Percentiles rank a stretch among this genome's conserved stretches.
Conservation (phyloP, 371 early-diverging fungal genomes). For the Batrachochytrium dendrobatidis region DNA sequence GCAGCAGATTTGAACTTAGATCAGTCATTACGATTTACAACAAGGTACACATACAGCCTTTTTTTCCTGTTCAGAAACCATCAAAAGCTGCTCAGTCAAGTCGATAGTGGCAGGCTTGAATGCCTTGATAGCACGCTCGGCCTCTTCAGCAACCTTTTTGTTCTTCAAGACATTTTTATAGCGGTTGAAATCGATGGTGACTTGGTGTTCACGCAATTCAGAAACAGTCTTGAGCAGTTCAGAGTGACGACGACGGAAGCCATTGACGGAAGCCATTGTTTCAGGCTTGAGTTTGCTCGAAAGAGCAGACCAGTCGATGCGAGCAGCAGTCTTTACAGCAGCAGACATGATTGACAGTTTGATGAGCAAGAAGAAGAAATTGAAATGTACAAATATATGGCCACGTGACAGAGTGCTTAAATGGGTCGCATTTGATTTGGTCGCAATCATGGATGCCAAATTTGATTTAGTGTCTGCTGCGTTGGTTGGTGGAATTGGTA, state of each 20-base stretch:
- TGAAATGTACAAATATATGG: too few relatives aligned
- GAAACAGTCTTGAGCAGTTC: constrained; percentile 80
- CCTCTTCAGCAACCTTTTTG: constrained; percentile 77
- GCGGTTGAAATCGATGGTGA: constrained; percentile 77
- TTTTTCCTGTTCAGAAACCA: constrained; percentile 78
- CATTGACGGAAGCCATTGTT: constrained; percentile 73
- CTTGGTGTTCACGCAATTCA: constrained; percentile 75
- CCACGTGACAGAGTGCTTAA: too few relatives aligned
- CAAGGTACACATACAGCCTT: constrained; percentile 85
- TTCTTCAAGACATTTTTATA: constrained; percentile 85
- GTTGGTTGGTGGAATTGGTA: too few relatives aligned
- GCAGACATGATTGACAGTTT: not conserved
- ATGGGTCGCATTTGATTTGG: too few relatives aligned
- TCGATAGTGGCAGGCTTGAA: constrained; percentile 83
- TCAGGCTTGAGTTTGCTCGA: constrained; percentile 78
- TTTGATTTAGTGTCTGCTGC: too few relatives aligned
- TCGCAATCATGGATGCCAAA: too few relatives aligned
- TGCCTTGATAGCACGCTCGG: constrained; percentile 71
- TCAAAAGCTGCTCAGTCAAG: constrained; percentile 75
- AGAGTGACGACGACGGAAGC: constrained; percentile 89
- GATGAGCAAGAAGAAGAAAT: not conserved
- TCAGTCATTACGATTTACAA: too few relatives aligned
- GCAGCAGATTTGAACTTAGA: too few relatives aligned
- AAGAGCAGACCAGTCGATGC: constrained; percentile 83
- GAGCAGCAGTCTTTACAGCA: not conserved